Conservation (phyloP, 148 eudicot species). For the Fagopyrum tataricum region DNA sequence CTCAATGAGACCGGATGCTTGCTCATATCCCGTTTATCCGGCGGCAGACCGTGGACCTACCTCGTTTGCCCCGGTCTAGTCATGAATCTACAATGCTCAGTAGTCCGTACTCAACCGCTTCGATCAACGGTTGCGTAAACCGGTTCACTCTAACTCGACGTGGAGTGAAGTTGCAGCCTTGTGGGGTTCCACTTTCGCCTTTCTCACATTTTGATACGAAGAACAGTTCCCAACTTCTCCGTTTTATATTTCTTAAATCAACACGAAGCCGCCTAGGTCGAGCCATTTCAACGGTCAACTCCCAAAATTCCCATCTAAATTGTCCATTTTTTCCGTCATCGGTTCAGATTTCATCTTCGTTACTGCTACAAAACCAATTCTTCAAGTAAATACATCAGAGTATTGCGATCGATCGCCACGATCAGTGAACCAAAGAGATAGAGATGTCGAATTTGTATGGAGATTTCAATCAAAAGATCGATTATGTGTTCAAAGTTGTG, state of each 20-base stretch:
- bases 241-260: not conserved
- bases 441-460: conserved; percentile 23
- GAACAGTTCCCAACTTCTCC: not conserved
- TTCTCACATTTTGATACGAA: too few species aligned
- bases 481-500: conserved; percentile 41
- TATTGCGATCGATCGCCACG: not conserved
- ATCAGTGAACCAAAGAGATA: not conserved
- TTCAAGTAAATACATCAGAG: not conserved
- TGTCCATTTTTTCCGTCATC: not conserved
- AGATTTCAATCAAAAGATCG: conserved; percentile 32
- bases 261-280: not conserved
- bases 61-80: too few species aligned
- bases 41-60: too few species aligned
- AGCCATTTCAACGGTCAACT: conserved; percentile 11
- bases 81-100: too few species aligned
- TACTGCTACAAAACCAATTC: not conserved
- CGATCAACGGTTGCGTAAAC: not conserved
- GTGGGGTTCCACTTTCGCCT: not conserved
- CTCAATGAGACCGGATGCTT: too few species aligned
- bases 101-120: too few species aligned
- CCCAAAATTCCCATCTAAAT: not conserved
- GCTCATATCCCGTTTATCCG: too few species aligned
- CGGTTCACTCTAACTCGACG: conserved; percentile 1
- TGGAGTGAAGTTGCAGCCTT: not conserved
- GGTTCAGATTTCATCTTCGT: not conserved